Evolutionary conservation across 2,329 filamentous ascomycete species (phyloP), one percentile per base, ranked within the genome.

Genomic region (Pochonia chlamydosporia): DNA sequence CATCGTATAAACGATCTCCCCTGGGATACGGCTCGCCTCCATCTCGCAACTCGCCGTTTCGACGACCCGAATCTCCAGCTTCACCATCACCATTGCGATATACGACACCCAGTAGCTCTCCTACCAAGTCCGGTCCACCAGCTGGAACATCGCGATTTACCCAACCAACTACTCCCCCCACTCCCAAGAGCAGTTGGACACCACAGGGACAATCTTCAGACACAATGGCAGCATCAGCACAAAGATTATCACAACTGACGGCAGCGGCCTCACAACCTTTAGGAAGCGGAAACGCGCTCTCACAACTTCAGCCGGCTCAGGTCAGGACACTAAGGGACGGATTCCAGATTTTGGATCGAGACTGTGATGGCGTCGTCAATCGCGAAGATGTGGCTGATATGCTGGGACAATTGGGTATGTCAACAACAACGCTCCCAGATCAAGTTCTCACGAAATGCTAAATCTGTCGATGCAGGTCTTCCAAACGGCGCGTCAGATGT

Each of bases 341-440:
- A 0, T 99, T 97, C 66, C 89, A 95, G 65, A 90, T 96, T 49
- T 76, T 99, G 40, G 93, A 97, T 65, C 79, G 89, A 50, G 85
- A 93, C 66, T 91, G 89, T 59, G 89, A 93, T 60, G 91, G 92
- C 16, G 73, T 80, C 43, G 84, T 99, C 51, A 87, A 85, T 55
- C 78, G 86, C 49, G 86, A 92, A 20, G 89, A 95, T 63, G 83
- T 99, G 5, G 82, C 82, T 14, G 88, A 95, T 58, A 95, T 96
- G 79, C 78, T 99, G 26, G 81, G 79, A 49, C 90, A 95, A 60
- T 75, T 96, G 42, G 91, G 86, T 88, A 69, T 42, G 59, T 52
- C 7, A 56, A 51, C 5, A 13, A 18, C 8, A 21, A 31, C 21
- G 13, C 40, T 31, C 21, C 20, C 4, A 11, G 43, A 20, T 9